Percentiles rank a stretch among this genome's conserved stretches.
Evolutionary conservation across 768 basidiomycete species (phyloP).

Genomic region (Xanthoconium purpureum): DNA sequence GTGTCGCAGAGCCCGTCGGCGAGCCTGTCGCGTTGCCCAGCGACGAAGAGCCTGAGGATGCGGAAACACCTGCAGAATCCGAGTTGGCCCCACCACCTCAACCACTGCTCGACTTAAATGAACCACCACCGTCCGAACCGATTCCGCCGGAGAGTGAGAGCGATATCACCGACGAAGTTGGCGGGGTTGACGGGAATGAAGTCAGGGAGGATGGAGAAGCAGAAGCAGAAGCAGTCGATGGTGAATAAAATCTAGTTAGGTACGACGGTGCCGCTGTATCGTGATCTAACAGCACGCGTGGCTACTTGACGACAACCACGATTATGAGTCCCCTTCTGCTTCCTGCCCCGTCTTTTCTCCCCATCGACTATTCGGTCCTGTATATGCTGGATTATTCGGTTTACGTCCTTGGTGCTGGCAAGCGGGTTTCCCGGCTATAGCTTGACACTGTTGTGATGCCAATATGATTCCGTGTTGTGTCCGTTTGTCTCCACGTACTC

Average conservation of each 20-base stretch:
- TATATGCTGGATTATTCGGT: neutral
- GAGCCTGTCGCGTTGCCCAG: slow-evolving; percentile 8
- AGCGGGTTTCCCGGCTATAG: neutral
- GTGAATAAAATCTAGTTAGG: slow-evolving; percentile 1
- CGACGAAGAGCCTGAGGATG: neutral
- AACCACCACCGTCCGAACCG: slow-evolving; percentile 32
- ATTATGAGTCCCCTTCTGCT: neutral
- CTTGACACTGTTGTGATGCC: neutral
- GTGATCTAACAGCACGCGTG: slow-evolving; percentile 7
- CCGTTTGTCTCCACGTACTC: neutral
- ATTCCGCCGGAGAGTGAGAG: slow-evolving; percentile 33
- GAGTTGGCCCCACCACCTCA: slow-evolving; percentile 4
- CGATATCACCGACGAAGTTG: slow-evolving; percentile 34
- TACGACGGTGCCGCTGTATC: slow-evolving; percentile 24
- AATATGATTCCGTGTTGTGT: neutral
- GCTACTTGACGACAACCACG: slow-evolving; percentile 13
- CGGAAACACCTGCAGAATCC: slow-evolving; percentile 7
- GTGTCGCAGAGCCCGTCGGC: neutral
- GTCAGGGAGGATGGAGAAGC: slow-evolving; percentile 9
- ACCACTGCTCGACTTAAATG: slow-evolving; percentile 25
- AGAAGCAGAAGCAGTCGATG: slow-evolving; percentile 9
- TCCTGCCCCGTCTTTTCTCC: slow-evolving; percentile 21
- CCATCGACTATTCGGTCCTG: neutral
- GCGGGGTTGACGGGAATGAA: slow-evolving; percentile 21
- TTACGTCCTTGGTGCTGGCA: neutral